Evolutionary conservation across 768 basidiomycete species (phyloP).

Genomic region (Agaricus subrufescens): DNA sequence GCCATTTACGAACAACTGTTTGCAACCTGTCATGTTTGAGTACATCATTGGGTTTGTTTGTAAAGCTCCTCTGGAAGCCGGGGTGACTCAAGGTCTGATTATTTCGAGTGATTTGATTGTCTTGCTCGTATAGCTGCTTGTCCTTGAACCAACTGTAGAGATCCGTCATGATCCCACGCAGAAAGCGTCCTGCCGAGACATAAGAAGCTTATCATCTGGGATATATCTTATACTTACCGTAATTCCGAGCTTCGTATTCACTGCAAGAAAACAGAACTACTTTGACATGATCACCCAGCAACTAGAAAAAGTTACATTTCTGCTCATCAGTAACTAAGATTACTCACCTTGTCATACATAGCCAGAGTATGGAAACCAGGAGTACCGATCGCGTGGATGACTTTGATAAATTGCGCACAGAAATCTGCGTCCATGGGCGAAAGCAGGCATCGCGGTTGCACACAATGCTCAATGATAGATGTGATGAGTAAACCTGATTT

Average conservation of each 20-base stretch:
- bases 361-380: conserved; percentile 82
- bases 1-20: conserved; percentile 77
- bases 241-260: conserved; percentile 94
- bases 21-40: conserved; percentile 71
- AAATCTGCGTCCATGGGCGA: conserved; percentile 97
- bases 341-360: conserved; percentile 74
- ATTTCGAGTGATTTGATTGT: conserved; percentile 61
- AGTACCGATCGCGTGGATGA: conserved; percentile 85
- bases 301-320: conserved; percentile 35
- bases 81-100: conserved; percentile 61
- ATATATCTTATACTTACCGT: conserved; percentile 47
- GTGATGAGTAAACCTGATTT: conserved; percentile 49
- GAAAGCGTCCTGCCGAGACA: conserved; percentile 67
- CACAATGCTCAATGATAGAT: conserved; percentile 82
- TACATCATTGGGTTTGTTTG: conserved; percentile 45
- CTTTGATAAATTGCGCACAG: conserved; percentile 86
- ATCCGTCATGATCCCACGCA: conserved; percentile 74
- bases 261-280: conserved; percentile 89
- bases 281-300: conserved; percentile 81
- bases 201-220: conserved; percentile 1
- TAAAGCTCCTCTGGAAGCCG: conserved; percentile 57
- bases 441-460: conserved; percentile 87
- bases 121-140: conserved; percentile 66
- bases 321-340: background rate
- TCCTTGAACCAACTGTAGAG: conserved; percentile 77